These are phyloP conservation scores for Candida ulmi DNA, from an alignment of 805 yeast species.

Conservation along the genomic window DNA sequence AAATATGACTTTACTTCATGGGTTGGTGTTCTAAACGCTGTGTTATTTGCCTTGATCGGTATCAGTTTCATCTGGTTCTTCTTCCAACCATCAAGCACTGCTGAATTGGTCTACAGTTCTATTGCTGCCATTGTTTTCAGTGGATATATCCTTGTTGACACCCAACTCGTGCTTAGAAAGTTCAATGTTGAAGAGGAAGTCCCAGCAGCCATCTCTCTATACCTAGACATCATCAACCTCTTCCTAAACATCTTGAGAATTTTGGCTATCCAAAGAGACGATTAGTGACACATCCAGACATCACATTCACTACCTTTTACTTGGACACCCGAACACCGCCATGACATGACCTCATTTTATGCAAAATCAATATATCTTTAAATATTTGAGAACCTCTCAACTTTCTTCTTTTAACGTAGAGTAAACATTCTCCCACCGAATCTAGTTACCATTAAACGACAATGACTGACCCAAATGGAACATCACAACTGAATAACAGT, in stretches of 20 bases:
- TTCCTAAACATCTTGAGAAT: slow-evolving; percentile 72
- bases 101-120: slow-evolving; percentile 63
- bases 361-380: neutral
- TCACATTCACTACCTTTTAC: too few relatives aligned
- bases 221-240: slow-evolving; percentile 78
- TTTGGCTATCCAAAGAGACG: slow-evolving; percentile 31
- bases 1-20: slow-evolving; percentile 69
- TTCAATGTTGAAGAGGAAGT: slow-evolving; percentile 81
- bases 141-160: slow-evolving; percentile 71
- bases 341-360: neutral
- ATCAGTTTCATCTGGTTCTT: slow-evolving; percentile 67
- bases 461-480: neutral
- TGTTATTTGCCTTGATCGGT: slow-evolving; percentile 64
- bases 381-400: too few relatives aligned
- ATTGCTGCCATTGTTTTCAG: slow-evolving; percentile 72
- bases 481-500: slow-evolving; percentile 1
- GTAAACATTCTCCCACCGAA: too few relatives aligned
- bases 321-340: too few relatives aligned
- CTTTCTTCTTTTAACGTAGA: neutral
- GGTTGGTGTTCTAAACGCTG: slow-evolving; percentile 52
- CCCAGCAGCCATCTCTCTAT: slow-evolving; percentile 71
- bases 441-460: neutral
- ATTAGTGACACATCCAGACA: too few relatives aligned
- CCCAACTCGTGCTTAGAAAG: slow-evolving; percentile 71
- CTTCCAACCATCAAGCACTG: slow-evolving; percentile 47